Evolutionary conservation across 768 basidiomycete genomes (phyloP), one percentile per base, ranked within the genome.

Genomic region (Steccherinum ochraceum): DNA sequence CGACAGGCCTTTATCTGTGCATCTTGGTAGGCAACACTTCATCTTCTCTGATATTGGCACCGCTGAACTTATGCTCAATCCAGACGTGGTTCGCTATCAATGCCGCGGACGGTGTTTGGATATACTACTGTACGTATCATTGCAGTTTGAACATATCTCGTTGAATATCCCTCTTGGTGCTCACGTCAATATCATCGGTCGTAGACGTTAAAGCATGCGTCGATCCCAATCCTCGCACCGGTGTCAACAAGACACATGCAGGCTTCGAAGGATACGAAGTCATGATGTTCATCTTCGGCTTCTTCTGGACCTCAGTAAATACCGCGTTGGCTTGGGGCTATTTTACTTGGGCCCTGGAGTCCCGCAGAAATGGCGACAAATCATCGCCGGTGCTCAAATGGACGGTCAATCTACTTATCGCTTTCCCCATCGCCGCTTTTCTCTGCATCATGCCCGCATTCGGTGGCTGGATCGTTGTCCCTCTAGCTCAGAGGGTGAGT

Each of bases 221-320:
- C 11, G 24, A 55, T 24, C 51, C 56, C 16, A 30, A 52, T 23
- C 56, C 56, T 2, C 48, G 30, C 27, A 58, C 23, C 5, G 53
- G 50, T 2, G 42, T 52, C 24, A 46, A 50, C 48, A 24, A 21
- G 11, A 50, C 53, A 7, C 16, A 45, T 2, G 25, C 43, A 23
- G 51, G 48, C 2, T 53, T 42, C 7, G n/a, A 13, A 3, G 56
- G 30, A 1, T 55, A 46, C 35, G 46, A 52, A 19, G 51, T 39
- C 2, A 43, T 55, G 47, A 58, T 58, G 56, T 49, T 49, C 44
- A 24, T 55, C 24, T 58, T 54, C 27, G 56, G 56, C 19, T 55
- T 58, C 24, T 1, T 42, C 11, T 51, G 27, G 48, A 39, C 51
- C 19, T 16, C 19, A 20, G 30, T 55, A 24, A 55, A 55, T 44